phyloP scores from a whole-genome alignment of 176 grass and related monocot species.

The Rhynchospora breviuscula region DNA sequence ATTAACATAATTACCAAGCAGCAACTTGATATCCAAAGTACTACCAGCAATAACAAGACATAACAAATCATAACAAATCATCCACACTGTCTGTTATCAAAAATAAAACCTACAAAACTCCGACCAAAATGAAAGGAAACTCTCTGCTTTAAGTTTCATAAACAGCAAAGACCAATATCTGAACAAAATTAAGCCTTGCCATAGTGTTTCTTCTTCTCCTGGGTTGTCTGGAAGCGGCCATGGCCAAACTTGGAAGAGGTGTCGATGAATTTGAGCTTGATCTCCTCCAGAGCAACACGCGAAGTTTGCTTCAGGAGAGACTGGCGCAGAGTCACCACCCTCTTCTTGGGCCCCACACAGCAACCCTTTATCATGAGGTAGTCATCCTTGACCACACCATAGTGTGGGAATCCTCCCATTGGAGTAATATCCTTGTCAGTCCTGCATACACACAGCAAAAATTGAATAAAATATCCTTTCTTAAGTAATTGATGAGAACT shows the following conservation, averaged over 20 bases:
- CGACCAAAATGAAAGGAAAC: not conserved
- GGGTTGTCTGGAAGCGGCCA: slow-evolving; percentile 88
- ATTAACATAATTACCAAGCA: not conserved
- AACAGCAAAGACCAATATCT: not conserved
- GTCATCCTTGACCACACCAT: slow-evolving; percentile 79
- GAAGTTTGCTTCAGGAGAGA: slow-evolving; percentile 85
- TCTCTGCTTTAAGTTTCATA: not conserved
- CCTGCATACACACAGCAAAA: slow-evolving; percentile 29
- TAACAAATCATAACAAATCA: not conserved
- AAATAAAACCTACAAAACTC: slow-evolving; percentile 8
- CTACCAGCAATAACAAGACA: not conserved
- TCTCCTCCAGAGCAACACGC: slow-evolving; percentile 72
- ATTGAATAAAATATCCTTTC: not conserved
- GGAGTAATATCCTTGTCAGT: slow-evolving; percentile 98
- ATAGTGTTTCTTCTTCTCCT: slow-evolving; percentile 82
- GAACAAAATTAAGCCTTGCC: slow-evolving; percentile 31
- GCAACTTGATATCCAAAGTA: not conserved
- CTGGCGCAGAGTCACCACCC: slow-evolving; percentile 84
- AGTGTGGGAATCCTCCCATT: slow-evolving; percentile 96
- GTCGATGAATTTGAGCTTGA: slow-evolving; percentile 97
- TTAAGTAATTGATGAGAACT: not conserved
- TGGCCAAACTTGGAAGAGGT: slow-evolving; percentile 97
- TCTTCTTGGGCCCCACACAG: slow-evolving; percentile 89
- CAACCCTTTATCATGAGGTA: slow-evolving; percentile 98
- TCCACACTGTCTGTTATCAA: slow-evolving; percentile 7